Evolutionary conservation across 768 basidiomycete species (phyloP), one percentile per base, ranked within the genome.

Genomic region (Tulasnella sp.): DNA sequence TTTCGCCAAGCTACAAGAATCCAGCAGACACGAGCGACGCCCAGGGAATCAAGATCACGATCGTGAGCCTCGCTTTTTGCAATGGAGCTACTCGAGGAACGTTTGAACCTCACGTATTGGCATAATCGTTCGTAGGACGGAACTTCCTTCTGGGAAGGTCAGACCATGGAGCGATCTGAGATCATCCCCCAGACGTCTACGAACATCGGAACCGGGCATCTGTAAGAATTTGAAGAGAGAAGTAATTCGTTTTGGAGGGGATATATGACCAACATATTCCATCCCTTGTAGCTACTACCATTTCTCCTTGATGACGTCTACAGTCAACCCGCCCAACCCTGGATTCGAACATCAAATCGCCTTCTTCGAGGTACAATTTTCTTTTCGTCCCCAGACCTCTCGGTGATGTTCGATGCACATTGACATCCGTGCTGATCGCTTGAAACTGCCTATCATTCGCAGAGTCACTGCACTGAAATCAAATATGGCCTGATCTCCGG

Each of bases 391-490:
- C n/a, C n/a, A n/a, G n/a, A n/a, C n/a, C n/a, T n/a, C n/a, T n/a
- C n/a, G n/a, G n/a, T n/a, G n/a, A n/a, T n/a, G n/a, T n/a, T n/a
- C n/a, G n/a, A n/a, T n/a, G n/a, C n/a, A n/a, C n/a, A n/a, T n/a
- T n/a, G 15, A 38, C 15, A 15, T 7, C 15, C 15, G 7, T 7
- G 5, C 34, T 38, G 34, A 15, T 38, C 15, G 15, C 5, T 38
- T 15, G 7, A 38, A 38, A 7, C 7, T 38, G 34, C 34, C 34
- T 15, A 38, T 38, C 7, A 38, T 38, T n/a, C n/a, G n/a, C n/a
- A 38, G 34, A 79, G 76, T 45, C 81, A 81, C 67, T 83, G 81
- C 69, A 81, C 79, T 3, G 80, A 81, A 75, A 70, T 82, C 55
- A 82, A 82, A 67, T 80, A 78, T 63, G 80, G 81, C 52, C 75